A percentile compares a stretch with the other conserved stretches of the same genome.
These are phyloP conservation scores for Ceratocystis alfenasii DNA, from an alignment of 2,329 filamentous ascomycete genomes.

Conservation along the genomic window DNA sequence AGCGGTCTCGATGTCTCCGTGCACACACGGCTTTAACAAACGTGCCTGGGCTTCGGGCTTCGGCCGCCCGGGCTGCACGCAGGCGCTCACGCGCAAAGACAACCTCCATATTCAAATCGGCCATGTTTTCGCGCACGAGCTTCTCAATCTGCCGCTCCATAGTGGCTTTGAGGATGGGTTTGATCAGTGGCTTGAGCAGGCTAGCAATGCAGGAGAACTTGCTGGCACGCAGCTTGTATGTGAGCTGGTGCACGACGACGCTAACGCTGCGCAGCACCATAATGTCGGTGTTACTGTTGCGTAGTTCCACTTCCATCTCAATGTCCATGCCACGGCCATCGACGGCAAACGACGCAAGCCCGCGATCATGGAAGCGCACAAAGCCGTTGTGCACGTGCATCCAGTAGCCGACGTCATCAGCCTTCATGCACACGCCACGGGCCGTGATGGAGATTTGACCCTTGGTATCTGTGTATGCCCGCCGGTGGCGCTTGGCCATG, in stretches of 20 bases:
- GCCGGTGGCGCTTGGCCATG: conserved; percentile 30
- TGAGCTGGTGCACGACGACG: conserved; percentile 76
- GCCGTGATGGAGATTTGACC: conserved; percentile 48
- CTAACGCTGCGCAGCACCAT: conserved; percentile 63
- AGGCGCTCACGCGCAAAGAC: conserved; percentile 77
- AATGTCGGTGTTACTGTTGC: conserved; percentile 65
- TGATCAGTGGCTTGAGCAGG: conserved; percentile 72
- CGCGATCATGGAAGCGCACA: conserved; percentile 64
- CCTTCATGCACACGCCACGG: conserved; percentile 73
- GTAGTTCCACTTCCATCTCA: conserved; percentile 71
- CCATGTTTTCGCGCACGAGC: conserved; percentile 57
- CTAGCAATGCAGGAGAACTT: conserved; percentile 68
- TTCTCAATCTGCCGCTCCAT: conserved; percentile 67
- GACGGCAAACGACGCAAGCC: conserved; percentile 73
- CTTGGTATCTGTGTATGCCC: conserved; percentile 48
- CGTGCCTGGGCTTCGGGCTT: conserved; percentile 29
- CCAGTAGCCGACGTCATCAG: conserved; percentile 84
- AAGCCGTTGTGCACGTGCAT: conserved; percentile 66
- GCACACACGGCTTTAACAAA: conserved; percentile 73
- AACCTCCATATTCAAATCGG: conserved; percentile 69
- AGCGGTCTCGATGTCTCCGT: conserved; percentile 68
- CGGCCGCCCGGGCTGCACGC: conserved; percentile 68
- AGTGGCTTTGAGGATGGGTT: conserved; percentile 65
- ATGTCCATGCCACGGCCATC: conserved; percentile 83
- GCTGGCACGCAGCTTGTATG: conserved; percentile 62